Base-by-base conservation (phyloP, 2,329 filamentous ascomycete genomes). In the Magnaporthiopsis incrustans region DNA sequence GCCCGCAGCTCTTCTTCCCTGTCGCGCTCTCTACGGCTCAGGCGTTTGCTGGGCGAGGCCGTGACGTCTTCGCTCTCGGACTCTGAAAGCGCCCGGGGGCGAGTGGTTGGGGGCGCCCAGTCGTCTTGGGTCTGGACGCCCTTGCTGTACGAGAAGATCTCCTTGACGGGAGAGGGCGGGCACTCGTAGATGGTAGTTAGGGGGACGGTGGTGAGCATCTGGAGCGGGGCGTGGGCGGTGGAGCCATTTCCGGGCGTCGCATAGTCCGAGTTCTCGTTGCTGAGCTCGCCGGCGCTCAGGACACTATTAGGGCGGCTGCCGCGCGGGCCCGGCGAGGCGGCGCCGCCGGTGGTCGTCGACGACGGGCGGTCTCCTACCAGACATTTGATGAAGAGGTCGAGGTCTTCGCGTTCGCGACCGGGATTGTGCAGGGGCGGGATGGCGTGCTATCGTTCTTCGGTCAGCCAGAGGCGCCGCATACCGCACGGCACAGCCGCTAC, bases 91-190 rank as follows among this genome's bases (percentile, higher is more conserved):
- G 80, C 82, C 62, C 82, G 81, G 1, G 82, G 77, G 38, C 82
- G 79, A 44, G 81, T 78, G 33, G 83, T 78, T 64, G 81, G 78
- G 6, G 81, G 79, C 25, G 82, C 80, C 86, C 90, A 90, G 67
- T 89, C 86, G 71, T 92, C 89, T 27, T 89, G 86, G 22, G 95
- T 97, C 76, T 99, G 96, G 27, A 98, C 92, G 64, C 88, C 93
- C 79, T 97, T 98, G 82, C 91, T 98, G 81, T 99, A 99, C 63
- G 92, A 96, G 72, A 96, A 92, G 66, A 96, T 82, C 76, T 99
- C 95, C 68, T 89, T 86, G 64, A 89, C 85, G 44, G 89, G 87
- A 26, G 87, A 89, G 1, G 90, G 89, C 1, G 89, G 86, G 68
- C 87, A 90, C 75, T 97, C 93, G 76, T 89, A 92, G 66, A 95